A percentile compares a stretch with the other conserved stretches of the same genome.
Evolutionary conservation across 345 rosid species (phyloP).

Genomic region (Citropsis articulata): DNA sequence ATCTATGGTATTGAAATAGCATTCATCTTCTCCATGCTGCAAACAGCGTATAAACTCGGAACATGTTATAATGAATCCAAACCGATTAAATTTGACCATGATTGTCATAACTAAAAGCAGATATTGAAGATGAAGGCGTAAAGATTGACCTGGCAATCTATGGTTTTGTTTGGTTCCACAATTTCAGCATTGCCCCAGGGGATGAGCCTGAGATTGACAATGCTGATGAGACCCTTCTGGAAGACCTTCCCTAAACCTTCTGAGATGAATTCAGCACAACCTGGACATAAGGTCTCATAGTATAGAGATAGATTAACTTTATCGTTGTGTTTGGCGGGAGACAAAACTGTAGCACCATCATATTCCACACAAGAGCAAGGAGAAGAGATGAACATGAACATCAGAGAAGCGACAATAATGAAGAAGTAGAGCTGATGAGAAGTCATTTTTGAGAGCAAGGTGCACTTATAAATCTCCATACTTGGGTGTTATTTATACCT

Average conservation of each 20-base stretch:
- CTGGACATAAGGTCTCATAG: constrained; percentile 22
- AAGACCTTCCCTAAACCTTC: constrained; percentile 17
- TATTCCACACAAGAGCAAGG: constrained; percentile 5
- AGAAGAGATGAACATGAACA: constrained; percentile 13
- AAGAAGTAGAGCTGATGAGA: constrained; percentile 4
- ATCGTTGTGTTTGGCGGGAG: not conserved
- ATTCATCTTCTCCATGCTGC: constrained; percentile 77
- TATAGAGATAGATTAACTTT: not conserved
- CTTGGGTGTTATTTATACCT: not conserved
- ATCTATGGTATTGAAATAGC: constrained; percentile 54
- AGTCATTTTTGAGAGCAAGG: constrained; percentile 17
- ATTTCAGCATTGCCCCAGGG: constrained; percentile 42
- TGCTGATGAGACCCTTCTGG: constrained; percentile 19
- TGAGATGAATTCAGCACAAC: constrained; percentile 23
- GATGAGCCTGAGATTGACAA: constrained; percentile 33
- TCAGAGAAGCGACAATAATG: constrained; percentile 12
- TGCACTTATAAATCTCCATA: not conserved
- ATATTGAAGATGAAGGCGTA: not conserved
- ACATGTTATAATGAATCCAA: not conserved
- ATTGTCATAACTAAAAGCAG: no score
- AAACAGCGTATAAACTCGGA: not conserved
- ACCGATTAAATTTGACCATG: not conserved
- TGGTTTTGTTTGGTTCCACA: not conserved
- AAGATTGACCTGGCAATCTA: constrained; percentile 37
- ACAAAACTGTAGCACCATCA: not conserved